A percentile compares a stretch with the other conserved stretches of the same genome.
Evolutionary conservation across 2,329 filamentous ascomycete genomes (phyloP).

Genomic region (Gremmenia infestans): DNA sequence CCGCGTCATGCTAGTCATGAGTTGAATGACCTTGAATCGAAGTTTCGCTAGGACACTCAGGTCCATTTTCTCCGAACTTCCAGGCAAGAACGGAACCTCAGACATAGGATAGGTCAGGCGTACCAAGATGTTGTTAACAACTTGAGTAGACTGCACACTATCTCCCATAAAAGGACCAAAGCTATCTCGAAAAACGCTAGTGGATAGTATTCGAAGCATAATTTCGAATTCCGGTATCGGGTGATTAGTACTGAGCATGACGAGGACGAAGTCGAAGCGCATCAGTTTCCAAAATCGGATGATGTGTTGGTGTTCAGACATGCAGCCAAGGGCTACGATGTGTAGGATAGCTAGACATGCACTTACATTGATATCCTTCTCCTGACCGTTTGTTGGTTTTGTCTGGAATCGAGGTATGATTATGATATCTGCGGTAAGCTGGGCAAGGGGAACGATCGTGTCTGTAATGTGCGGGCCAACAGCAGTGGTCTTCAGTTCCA

Average conservation of each 20-base stretch:
- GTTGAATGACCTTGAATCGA: constrained; percentile 39
- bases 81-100: constrained; percentile 34
- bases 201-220: constrained; percentile 62
- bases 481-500: constrained; percentile 55
- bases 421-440: constrained; percentile 52
- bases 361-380: constrained; percentile 54
- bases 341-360: constrained; percentile 64
- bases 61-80: constrained; percentile 23
- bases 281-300: constrained; percentile 62
- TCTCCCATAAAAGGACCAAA: constrained; percentile 60
- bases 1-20: constrained; percentile 55
- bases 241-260: constrained; percentile 65
- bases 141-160: constrained; percentile 36
- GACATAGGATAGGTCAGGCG: constrained; percentile 41
- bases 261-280: constrained; percentile 59
- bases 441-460: constrained; percentile 49
- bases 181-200: constrained; percentile 56
- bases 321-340: constrained; percentile 55
- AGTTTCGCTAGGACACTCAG: constrained; percentile 23
- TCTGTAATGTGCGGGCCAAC: constrained; percentile 56
- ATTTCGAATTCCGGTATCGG: constrained; percentile 56
- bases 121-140: constrained; percentile 32
- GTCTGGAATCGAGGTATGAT: constrained; percentile 39
- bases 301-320: constrained; percentile 31
- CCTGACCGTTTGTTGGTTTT: constrained; percentile 43